Percentiles rank a stretch among this genome's conserved stretches.
These are phyloP conservation scores for Metschnikowia dekortorum DNA, from an alignment of 805 yeast species.

Conservation along the genomic window DNA sequence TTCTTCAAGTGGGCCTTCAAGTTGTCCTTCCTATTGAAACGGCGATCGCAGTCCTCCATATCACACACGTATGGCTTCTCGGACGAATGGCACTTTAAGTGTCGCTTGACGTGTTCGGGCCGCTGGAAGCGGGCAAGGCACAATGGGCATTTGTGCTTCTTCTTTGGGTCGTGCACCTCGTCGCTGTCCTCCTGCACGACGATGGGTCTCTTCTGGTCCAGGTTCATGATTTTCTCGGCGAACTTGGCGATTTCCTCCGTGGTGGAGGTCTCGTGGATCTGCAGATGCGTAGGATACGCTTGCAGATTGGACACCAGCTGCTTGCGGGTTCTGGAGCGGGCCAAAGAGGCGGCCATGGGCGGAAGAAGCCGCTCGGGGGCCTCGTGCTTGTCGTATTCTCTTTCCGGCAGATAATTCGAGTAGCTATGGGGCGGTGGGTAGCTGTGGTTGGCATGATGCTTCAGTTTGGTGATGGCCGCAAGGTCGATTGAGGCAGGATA, in stretches of 20 bases:
- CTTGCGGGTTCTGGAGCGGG: constrained; percentile 2
- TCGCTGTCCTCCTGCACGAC: constrained; percentile 25
- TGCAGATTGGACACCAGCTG: constrained; percentile 3
- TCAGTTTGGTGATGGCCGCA: constrained; percentile 45
- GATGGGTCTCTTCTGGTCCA: constrained; percentile 21
- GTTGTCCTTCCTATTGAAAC: constrained; percentile 58
- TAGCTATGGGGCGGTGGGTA: neutral
- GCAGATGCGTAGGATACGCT: constrained; percentile 12
- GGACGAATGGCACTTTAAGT: constrained; percentile 53
- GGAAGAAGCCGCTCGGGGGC: constrained; percentile 5
- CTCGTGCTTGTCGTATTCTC: constrained; percentile 1
- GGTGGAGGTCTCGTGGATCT: constrained; percentile 17
- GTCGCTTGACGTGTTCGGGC: constrained; percentile 69
- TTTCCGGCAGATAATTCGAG: constrained; percentile 3
- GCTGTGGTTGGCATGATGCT: constrained; percentile 4
- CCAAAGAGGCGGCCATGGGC: constrained; percentile 3
- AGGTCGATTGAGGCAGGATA: constrained; percentile 51
- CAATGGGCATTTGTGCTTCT: constrained; percentile 59
- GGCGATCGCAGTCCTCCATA: constrained; percentile 47
- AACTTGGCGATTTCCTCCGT: constrained; percentile 19
- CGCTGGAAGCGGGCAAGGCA: constrained; percentile 61
- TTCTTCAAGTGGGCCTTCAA: constrained; percentile 59
- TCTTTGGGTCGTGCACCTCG: constrained; percentile 43
- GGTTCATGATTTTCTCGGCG: constrained; percentile 18
- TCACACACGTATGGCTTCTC: constrained; percentile 57